Percentiles rank a stretch among this genome's conserved stretches.
These are phyloP conservation scores for Yamadazyma diospyri DNA, from an alignment of 1,139 yeast species.

Conservation along the genomic window DNA sequence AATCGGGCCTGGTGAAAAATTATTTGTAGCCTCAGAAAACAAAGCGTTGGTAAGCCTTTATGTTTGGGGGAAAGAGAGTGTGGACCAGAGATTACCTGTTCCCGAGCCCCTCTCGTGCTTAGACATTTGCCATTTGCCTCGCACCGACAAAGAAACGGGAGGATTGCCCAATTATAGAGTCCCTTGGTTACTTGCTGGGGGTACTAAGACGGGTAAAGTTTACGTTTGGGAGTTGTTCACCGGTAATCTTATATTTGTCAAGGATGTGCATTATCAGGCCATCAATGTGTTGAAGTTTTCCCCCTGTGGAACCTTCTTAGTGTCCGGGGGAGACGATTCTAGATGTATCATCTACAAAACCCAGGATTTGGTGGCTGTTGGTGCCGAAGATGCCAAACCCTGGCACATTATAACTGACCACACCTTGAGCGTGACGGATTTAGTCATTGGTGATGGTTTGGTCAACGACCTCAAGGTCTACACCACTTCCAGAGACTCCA, in stretches of 20 bases:
- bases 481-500: slow-evolving; percentile 72
- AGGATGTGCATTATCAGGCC: slow-evolving; percentile 83
- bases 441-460: slow-evolving; percentile 49
- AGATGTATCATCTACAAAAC: slow-evolving; percentile 75
- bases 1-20: slow-evolving; percentile 39
- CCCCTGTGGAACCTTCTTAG: slow-evolving; percentile 62
- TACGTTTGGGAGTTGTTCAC: slow-evolving; percentile 86
- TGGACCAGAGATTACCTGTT: slow-evolving; percentile 78
- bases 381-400: slow-evolving; percentile 33
- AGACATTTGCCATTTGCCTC: slow-evolving; percentile 23
- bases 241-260: slow-evolving; percentile 68
- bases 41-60: slow-evolving; percentile 78
- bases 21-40: slow-evolving; percentile 60
- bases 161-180: slow-evolving; percentile 35
- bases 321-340: slow-evolving; percentile 81
- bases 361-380: slow-evolving; percentile 50
- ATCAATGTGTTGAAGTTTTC: slow-evolving; percentile 59
- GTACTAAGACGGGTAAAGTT: slow-evolving; percentile 67
- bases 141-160: neutral
- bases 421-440: slow-evolving; percentile 68
- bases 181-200: slow-evolving; percentile 74
- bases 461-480: slow-evolving; percentile 61
- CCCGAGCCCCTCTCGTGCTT: slow-evolving; percentile 76
- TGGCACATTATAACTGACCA: slow-evolving; percentile 65
- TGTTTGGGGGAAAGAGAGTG: slow-evolving; percentile 72